phyloP scores from a whole-genome alignment of 768 basidiomycete genomes.

The Pulveroboletus ravenelii region DNA sequence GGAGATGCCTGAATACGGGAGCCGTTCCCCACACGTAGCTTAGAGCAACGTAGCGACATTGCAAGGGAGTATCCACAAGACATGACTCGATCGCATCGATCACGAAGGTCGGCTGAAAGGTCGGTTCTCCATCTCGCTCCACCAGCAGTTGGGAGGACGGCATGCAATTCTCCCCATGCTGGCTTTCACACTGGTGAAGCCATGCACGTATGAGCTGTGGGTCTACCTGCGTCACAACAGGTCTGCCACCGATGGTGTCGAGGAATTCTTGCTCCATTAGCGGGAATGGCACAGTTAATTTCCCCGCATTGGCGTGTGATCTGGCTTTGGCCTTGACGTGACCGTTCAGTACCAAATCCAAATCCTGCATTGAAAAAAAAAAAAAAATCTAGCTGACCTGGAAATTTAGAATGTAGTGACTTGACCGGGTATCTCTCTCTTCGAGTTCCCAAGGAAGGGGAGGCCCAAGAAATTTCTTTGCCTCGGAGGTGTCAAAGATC shows the following conservation, averaged over 20 bases:
- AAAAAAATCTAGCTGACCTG: neutral
- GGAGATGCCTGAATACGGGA: constrained; percentile 9
- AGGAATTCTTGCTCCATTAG: constrained; percentile 2
- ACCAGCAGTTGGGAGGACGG: neutral
- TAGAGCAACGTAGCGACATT: constrained; percentile 22
- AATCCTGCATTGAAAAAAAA: neutral
- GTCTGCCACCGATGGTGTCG: constrained; percentile 8
- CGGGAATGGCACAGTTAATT: neutral
- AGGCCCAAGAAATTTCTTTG: neutral
- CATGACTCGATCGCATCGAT: constrained; percentile 15
- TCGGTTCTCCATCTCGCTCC: neutral
- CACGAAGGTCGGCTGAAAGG: constrained; percentile 8
- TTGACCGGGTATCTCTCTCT: neutral
- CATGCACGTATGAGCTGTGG: constrained; percentile 9
- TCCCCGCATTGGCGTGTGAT: neutral
- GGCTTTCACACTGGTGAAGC: constrained; percentile 13
- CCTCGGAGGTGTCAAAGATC: neutral
- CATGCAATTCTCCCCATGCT: constrained; percentile 7
- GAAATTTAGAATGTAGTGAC: constrained; percentile 4
- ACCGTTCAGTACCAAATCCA: neutral
- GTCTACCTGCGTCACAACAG: neutral
- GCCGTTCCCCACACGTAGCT: constrained; percentile 22
- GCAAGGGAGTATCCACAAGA: constrained; percentile 13
- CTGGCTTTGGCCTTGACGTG: constrained; percentile 4
- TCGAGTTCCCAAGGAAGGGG: constrained; percentile 10